phyloP scores from a whole-genome alignment of 1,284 basidiomycete genomes.

The Cystobasidium sp. region DNA sequence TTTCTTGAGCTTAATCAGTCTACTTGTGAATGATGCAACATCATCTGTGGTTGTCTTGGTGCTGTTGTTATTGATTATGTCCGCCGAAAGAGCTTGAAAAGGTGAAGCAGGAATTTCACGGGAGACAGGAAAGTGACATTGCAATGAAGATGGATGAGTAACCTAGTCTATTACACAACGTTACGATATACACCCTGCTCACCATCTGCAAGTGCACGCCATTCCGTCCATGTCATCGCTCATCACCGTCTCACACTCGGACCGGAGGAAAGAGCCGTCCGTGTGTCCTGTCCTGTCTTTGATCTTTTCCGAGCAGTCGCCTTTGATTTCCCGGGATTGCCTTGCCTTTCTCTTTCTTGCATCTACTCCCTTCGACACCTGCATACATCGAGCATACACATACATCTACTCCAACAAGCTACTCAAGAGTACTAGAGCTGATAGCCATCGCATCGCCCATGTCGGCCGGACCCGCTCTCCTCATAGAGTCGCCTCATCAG shows the following conservation, averaged over 20 bases:
- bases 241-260: no score
- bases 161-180: not conserved
- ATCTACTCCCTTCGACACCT: not conserved
- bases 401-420: not conserved
- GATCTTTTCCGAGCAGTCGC: not conserved
- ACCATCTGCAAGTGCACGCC: slow-evolving; percentile 23
- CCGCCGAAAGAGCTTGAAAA: not conserved
- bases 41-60: not conserved
- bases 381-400: not conserved
- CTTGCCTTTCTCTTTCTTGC: not conserved
- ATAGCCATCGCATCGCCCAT: slow-evolving; percentile 7
- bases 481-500: not conserved
- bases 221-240: slow-evolving; percentile 7
- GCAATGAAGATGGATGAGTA: not conserved
- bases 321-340: slow-evolving; percentile 1
- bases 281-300: not conserved
- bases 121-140: not conserved
- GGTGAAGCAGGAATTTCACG: not conserved
- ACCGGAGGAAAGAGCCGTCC: slow-evolving; percentile 13
- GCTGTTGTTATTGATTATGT: slow-evolving; percentile 10
- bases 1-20: slow-evolving; percentile 13
- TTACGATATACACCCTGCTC: not conserved
- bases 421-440: not conserved
- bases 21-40: not conserved
- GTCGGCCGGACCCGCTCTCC: slow-evolving; percentile 25